phyloP scores from a whole-genome alignment of 495 filamentous ascomycete genomes.

The Aspergillus baeticus region DNA sequence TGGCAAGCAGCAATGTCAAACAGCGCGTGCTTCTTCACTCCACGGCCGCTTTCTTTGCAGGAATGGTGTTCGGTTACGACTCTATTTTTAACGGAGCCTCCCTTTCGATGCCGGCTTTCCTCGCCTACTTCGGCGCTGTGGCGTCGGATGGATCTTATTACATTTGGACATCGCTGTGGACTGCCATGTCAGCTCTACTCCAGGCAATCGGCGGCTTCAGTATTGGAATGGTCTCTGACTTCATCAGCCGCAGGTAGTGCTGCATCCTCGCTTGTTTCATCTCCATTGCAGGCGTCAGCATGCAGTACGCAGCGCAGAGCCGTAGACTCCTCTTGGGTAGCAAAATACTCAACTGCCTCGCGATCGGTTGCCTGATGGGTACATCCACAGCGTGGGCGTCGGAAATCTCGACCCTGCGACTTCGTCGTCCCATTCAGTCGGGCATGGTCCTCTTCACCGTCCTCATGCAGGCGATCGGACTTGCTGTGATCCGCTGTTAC shows the following conservation, averaged over 20 bases:
- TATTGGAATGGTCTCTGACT: background rate
- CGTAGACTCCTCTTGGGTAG: background rate
- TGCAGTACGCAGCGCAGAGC: background rate
- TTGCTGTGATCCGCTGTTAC: background rate
- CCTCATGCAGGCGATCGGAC: background rate
- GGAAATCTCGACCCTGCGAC: background rate
- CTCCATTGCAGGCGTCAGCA: background rate
- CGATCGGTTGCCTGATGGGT: background rate
- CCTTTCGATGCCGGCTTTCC: conserved; percentile 5
- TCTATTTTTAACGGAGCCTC: background rate
- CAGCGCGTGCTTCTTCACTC: no score
- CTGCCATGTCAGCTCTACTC: conserved; percentile 1
- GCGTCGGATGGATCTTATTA: background rate
- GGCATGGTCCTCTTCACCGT: conserved; percentile 1
- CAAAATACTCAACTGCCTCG: conserved; percentile 1
- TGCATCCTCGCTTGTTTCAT: background rate
- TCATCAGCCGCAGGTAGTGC: background rate
- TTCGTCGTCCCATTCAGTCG: background rate
- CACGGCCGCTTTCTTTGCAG: background rate
- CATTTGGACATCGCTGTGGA: conserved; percentile 10
- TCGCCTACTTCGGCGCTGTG: background rate
- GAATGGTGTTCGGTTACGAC: conserved; percentile 5
- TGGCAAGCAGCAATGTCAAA: no score
- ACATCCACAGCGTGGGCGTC: background rate
- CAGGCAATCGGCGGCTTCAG: background rate